A percentile compares a stretch with the other conserved stretches of the same genome.
These are phyloP conservation scores for Hygrophila difformis DNA, from an alignment of 257 asterid species.

Conservation along the genomic window DNA sequence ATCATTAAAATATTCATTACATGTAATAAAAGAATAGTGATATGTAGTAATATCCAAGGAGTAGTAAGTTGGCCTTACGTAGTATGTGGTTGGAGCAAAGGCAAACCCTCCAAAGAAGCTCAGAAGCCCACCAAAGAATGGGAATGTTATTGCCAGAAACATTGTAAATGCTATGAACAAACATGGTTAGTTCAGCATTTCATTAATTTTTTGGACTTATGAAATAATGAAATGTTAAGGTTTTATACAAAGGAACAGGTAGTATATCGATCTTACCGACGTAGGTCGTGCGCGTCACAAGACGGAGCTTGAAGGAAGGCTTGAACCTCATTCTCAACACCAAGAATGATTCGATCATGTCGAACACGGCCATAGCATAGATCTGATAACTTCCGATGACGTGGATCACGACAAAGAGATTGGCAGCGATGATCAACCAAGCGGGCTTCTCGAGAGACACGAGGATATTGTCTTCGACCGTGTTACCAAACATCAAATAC, in stretches of 20 bases:
- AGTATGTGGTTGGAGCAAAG: constrained; percentile 30
- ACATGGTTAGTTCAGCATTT: too few species aligned
- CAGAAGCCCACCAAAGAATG: constrained; percentile 26
- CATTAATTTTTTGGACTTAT: too few species aligned
- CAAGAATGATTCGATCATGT: constrained; percentile 35
- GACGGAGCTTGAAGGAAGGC: constrained; percentile 23
- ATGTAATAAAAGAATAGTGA: not conserved
- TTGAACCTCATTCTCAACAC: constrained; percentile 27
- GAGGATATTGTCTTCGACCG: constrained; percentile 17
- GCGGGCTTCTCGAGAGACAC: constrained; percentile 15
- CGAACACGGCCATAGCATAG: constrained; percentile 39
- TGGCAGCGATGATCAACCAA: constrained; percentile 34
- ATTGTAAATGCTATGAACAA: constrained; percentile 15
- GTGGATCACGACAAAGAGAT: constrained; percentile 30
- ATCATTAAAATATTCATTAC: not conserved
- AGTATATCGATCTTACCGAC: too few species aligned
- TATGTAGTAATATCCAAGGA: not conserved
- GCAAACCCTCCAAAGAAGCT: constrained; percentile 29
- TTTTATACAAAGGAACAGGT: too few species aligned
- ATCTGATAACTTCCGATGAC: constrained; percentile 37
- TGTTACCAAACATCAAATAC: constrained; percentile 18
- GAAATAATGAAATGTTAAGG: too few species aligned
- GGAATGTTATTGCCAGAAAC: constrained; percentile 22
- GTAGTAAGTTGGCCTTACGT: constrained; percentile 15
- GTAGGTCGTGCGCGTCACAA: constrained; percentile 23